Evolutionary conservation across 73 alveolate genomes (phyloP), one percentile per base, ranked within the genome.

Genomic region (Paramecium sexaurelia): DNA sequence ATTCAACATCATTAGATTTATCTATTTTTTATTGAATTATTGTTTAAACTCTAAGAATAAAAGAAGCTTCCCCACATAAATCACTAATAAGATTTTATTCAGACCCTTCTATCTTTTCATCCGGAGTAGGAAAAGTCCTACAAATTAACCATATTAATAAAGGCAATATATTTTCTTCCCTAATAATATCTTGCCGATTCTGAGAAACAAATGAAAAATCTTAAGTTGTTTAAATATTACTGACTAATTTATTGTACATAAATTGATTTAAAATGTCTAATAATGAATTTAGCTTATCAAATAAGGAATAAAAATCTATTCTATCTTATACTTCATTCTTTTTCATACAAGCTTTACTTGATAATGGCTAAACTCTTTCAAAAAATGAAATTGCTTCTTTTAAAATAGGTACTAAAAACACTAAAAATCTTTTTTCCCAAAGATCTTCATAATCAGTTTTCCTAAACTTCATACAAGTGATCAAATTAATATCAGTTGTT

Each of bases 401-500:
- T 24, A 78, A 24, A 17, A 78, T 32, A 15, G 90, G 90, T 24
- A 78, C 71, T 5, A 39, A 78, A 43, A 41, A 78, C 51, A 78
- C 43, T 78, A 78, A 33, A 22, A 78, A 78, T 19, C 73, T 9
- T 78, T 39, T 78, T 43, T 78, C 90, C 90, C 90, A 78, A 9
- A 78, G 24, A 78, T 78, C 73, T 45, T 78, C 90, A 41, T 78
- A 78, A 78, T 78, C 90, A 41, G 90, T 24, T 40, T 78, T 78
- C 19, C 90, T 37, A 13, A 78, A 29, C 22, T 43, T 78, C 45
- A 78, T 37, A 41, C 22, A 13, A 40, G 11, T 61, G 7, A 61
- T 32, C 11, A 61, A 61, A 10, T 61, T 24, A 22, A 29, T 61
- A 10, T 61, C 83, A 26, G 7, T 26, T 10, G 43, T 26, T 10